phyloP scores from a whole-genome alignment of 441 rosid species.

The Capsella rubella region DNA sequence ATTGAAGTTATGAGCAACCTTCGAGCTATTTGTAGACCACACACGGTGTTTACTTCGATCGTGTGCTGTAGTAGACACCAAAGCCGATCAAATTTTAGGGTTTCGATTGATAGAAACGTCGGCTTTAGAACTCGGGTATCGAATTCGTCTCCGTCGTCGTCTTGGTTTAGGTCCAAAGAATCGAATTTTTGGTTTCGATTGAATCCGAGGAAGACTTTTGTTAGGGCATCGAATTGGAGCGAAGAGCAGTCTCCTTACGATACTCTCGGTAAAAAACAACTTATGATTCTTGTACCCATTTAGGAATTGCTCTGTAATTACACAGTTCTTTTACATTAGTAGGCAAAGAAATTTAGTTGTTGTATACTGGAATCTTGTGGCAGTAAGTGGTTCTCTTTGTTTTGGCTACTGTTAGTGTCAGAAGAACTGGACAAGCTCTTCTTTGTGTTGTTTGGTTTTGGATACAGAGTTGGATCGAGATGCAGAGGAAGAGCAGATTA shows the following conservation, averaged over 20 bases:
- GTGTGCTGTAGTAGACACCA: slow-evolving; percentile 55
- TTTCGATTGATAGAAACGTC: slow-evolving; percentile 59
- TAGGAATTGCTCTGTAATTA: no score
- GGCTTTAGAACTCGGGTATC: slow-evolving; percentile 48
- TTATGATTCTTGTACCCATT: background rate
- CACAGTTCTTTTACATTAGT: background rate
- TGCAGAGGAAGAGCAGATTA: slow-evolving; percentile 87
- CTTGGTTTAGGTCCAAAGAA: slow-evolving; percentile 52
- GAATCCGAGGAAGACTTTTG: slow-evolving; percentile 66
- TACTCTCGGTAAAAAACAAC: slow-evolving; percentile 72
- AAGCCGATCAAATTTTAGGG: slow-evolving; percentile 56
- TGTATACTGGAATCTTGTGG: slow-evolving; percentile 7
- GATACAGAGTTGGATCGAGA: slow-evolving; percentile 75
- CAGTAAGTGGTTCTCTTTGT: background rate
- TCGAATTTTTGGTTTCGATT: slow-evolving; percentile 60
- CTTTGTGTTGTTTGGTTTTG: slow-evolving; percentile 19
- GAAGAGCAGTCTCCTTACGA: slow-evolving; percentile 86
- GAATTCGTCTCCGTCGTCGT: slow-evolving; percentile 41
- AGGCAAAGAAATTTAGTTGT: background rate
- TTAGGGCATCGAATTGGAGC: slow-evolving; percentile 72
- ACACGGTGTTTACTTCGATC: slow-evolving; percentile 64
- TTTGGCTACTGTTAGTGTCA: slow-evolving; percentile 11
- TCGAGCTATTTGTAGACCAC: slow-evolving; percentile 73
- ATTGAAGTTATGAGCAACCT: slow-evolving; percentile 61
- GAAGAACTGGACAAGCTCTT: background rate